Evolutionary conservation across 306 rosid species (phyloP), one percentile per base, ranked within the genome.

Genomic region (Pterocarpus macrocarpus): DNA sequence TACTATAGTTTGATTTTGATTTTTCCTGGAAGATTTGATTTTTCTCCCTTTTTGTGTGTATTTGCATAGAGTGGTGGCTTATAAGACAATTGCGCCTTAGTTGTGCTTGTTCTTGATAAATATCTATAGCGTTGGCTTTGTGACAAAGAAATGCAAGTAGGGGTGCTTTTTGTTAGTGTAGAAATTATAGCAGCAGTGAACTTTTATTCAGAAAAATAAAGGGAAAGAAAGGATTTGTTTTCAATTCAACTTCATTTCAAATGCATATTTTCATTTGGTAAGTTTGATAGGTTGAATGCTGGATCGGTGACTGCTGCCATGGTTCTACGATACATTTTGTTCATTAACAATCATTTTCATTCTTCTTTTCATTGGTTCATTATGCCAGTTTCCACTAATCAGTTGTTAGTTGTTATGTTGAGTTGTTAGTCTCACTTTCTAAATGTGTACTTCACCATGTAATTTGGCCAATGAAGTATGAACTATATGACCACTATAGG

Each of bases 231-330:
- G 45, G 15, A 61, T 16, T 34, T 78, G 22, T 59, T 38, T 47
- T 83, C 11, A 36, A 34, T 57, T 73, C 32, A 1, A 43, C 7
- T 58, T 70, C 55, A 39, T 49, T 45, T 76, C 8, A 11, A 76
- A 34, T 33, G 39, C 16, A 11, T 11, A 10, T n/a, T 35, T 75
- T 64, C 8, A 16, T 63, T 39, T 33, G 50, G 45, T 75, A 0
- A 3, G 43, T 50, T 64, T 64, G 36, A 47, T 65, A 1, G 4
- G 32, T 66, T 71, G 35, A 43, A 15, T 64, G 68, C 5, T 55
- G 2, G 62, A 34, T 66, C 68, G 38, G 12, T 73, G 28, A 32
- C 56, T 30, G 4, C 8, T 68, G 38, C 7, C 3, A 22, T 56
- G 41, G 16, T 35, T 55, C 32, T 55, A 10, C 22, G 16, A 53